These are phyloP conservation scores for Dioscorea cayenensis DNA, from an alignment of 116 monocot species.

Conservation along the genomic window DNA sequence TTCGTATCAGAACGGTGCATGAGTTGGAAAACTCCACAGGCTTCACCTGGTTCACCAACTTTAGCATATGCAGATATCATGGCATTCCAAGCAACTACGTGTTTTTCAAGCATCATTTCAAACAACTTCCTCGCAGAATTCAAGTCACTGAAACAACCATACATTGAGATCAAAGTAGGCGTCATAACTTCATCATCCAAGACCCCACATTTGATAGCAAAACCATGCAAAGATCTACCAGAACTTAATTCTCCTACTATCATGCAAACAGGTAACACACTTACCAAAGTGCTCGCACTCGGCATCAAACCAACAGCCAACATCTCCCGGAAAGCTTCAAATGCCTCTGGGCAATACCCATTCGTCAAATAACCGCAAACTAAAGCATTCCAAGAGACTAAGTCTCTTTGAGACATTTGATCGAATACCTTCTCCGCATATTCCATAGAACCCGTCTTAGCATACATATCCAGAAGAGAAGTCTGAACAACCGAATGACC, in stretches of 20 bases:
- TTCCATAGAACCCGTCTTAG: slow-evolving; percentile 23
- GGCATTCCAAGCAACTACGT: slow-evolving; percentile 52
- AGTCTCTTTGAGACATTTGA: slow-evolving; percentile 30
- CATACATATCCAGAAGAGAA: slow-evolving; percentile 45
- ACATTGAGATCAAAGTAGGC: slow-evolving; percentile 54
- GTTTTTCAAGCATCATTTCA: slow-evolving; percentile 8
- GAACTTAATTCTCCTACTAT: not conserved
- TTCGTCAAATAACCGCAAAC: slow-evolving; percentile 31
- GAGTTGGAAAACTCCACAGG: slow-evolving; percentile 32
- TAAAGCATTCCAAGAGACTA: slow-evolving; percentile 40
- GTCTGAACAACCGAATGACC: slow-evolving; percentile 29
- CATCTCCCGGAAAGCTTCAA: slow-evolving; percentile 23
- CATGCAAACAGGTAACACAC: slow-evolving; percentile 12
- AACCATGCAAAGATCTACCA: slow-evolving; percentile 27
- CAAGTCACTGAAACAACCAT: slow-evolving; percentile 31
- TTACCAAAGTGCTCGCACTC: slow-evolving; percentile 29
- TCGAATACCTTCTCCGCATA: slow-evolving; percentile 32
- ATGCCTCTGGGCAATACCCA: slow-evolving; percentile 22
- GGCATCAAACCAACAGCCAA: slow-evolving; percentile 16
- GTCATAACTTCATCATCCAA: slow-evolving; percentile 16
- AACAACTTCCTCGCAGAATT: slow-evolving; percentile 25
- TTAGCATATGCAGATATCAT: slow-evolving; percentile 52
- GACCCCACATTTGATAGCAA: slow-evolving; percentile 42
- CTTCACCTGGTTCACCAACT: slow-evolving; percentile 17
- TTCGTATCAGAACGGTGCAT: slow-evolving; percentile 23